Evolutionary conservation across 2,329 filamentous ascomycete genomes (phyloP).

Genomic region (Aschersonia sp.): DNA sequence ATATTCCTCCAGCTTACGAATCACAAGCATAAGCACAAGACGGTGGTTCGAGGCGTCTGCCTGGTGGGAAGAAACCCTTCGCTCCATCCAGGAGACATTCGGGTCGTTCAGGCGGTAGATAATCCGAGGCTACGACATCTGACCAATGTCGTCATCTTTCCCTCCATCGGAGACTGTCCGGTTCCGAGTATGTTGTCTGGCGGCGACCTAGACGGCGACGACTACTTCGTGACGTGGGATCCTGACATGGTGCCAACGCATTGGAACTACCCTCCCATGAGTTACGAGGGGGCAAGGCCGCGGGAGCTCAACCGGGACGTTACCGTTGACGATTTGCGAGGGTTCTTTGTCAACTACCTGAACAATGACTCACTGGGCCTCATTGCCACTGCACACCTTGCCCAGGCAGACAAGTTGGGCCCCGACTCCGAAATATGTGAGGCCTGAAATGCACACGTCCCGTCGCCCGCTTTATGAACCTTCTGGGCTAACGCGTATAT

Average conservation of each 20-base stretch:
- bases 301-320: slow-evolving; percentile 45
- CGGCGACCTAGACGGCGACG: slow-evolving; percentile 89
- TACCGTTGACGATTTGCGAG: slow-evolving; percentile 55
- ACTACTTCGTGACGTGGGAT: slow-evolving; percentile 93
- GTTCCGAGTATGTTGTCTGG: slow-evolving; percentile 91
- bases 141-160: slow-evolving; percentile 76
- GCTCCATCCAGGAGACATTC: slow-evolving; percentile 81
- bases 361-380: slow-evolving; percentile 70
- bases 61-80: slow-evolving; percentile 85
- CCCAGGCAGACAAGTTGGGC: slow-evolving; percentile 54
- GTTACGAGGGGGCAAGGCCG: slow-evolving; percentile 48
- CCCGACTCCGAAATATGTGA: slow-evolving; percentile 55
- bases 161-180: slow-evolving; percentile 68
- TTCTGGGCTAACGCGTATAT: background rate
- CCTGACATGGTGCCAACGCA: slow-evolving; percentile 49
- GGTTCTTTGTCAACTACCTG: slow-evolving; percentile 87
- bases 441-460: slow-evolving; percentile 9
- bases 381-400: slow-evolving; percentile 75
- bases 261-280: slow-evolving; percentile 67
- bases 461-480: background rate
- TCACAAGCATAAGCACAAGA: slow-evolving; percentile 37
- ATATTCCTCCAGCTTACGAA: slow-evolving; percentile 76
- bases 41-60: slow-evolving; percentile 61
- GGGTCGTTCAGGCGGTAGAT: slow-evolving; percentile 74
- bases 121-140: slow-evolving; percentile 59